phyloP scores from a whole-genome alignment of 2,329 filamentous ascomycete species.

The Magnaporthiopsis incrustans region DNA sequence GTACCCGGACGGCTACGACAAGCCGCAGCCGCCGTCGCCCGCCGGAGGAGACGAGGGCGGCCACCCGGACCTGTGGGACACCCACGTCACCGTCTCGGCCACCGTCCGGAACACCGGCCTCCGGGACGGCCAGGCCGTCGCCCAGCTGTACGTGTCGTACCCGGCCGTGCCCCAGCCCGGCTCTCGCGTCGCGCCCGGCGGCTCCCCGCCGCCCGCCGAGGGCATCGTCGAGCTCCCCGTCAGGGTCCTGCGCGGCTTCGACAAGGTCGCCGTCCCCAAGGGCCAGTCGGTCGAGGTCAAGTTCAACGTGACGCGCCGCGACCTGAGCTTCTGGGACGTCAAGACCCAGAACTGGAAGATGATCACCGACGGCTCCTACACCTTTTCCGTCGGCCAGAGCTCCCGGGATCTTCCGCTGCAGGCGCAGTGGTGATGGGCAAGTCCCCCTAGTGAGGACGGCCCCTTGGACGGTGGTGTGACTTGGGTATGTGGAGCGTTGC shows the following conservation, averaged over 20 bases:
- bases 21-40: constrained; percentile 40
- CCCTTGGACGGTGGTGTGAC: not conserved
- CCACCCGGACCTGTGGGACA: constrained; percentile 57
- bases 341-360: constrained; percentile 39
- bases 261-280: constrained; percentile 53
- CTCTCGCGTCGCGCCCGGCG: not conserved
- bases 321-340: constrained; percentile 47
- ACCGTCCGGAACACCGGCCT: constrained; percentile 47
- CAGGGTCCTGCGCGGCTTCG: constrained; percentile 63
- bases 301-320: constrained; percentile 40
- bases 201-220: constrained; percentile 1
- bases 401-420: constrained; percentile 13
- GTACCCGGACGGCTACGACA: constrained; percentile 50
- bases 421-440: constrained; percentile 11
- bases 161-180: constrained; percentile 18
- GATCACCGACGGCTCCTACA: constrained; percentile 14
- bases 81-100: constrained; percentile 40
- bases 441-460: too few species aligned
- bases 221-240: constrained; percentile 22
- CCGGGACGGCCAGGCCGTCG: constrained; percentile 32
- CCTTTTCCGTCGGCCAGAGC: constrained; percentile 14
- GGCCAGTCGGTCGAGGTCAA: constrained; percentile 33
- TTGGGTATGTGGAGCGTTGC: not conserved
- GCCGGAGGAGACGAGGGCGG: constrained; percentile 64
- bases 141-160: constrained; percentile 40